Evolutionary conservation across 1,139 yeast genomes (phyloP), one percentile per base, ranked within the genome.

Genomic region (Meyerozyma smithsonii): DNA sequence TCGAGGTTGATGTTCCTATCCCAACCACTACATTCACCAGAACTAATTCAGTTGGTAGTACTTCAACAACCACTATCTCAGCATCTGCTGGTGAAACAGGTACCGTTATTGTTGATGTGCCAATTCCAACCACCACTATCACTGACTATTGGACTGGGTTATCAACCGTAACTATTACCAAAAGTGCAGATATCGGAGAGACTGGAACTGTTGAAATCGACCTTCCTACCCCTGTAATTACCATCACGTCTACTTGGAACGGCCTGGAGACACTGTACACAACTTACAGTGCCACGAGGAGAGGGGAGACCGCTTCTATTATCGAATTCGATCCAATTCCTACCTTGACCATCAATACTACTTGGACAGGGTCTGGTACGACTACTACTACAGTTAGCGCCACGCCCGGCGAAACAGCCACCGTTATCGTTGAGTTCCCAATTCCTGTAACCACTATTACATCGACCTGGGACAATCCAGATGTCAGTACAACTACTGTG

Each of bases 201-300:
- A 39, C 42, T 10, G 49, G 41, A 5, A 52, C 54, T 4, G 46
- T 48, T 5, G 37, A 36, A 8, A 44, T 44, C 11, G 39, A 38
- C 11, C 43, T 45, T 7, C 57, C 58, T 14, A 42, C 44, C 20
- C 51, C 53, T 17, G 39, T 44, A 1, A 36, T 37, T 16, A 42
- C 47, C 2, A 32, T 37, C n/a, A 45, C 41, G 10, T 8, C 55
- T 3, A 50, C 47, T 38, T 64, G 64, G 36, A 44, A 46, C 16
- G 59, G 38, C 2, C 50, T 55, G 4, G 46, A 48, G 4, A 39
- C 51, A 10, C 42, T 50, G 6, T 62, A 66, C 1, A 34, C 32
- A 4, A 61, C 67, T 19, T 56, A 52, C 48, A 49, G 58, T 8
- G 62, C 38, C 38, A 7, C 34, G 43, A n/a, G 37, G 11, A 37